A percentile compares a stretch with the other conserved stretches of the same genome.
phyloP scores from a whole-genome alignment of 441 rosid genomes.

The Adansonia madagascariensis region DNA sequence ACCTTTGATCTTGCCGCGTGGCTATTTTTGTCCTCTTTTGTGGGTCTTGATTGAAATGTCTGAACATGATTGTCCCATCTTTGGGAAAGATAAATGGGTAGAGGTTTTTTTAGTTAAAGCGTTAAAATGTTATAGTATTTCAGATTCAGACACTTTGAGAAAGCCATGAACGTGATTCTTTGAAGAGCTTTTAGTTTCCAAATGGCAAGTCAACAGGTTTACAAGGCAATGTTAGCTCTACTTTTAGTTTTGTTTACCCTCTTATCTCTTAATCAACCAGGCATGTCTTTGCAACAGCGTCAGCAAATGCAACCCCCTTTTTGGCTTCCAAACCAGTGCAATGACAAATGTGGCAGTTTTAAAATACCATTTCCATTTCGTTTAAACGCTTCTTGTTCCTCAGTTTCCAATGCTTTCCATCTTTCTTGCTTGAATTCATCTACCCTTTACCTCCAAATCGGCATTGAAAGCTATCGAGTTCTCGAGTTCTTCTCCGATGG shows the following conservation, averaged over 20 bases:
- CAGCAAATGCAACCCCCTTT: slow-evolving; percentile 11
- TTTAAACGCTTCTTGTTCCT: slow-evolving; percentile 48
- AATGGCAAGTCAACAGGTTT: slow-evolving; percentile 25
- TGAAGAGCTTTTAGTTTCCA: slow-evolving; percentile 24
- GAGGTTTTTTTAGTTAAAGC: too few relatives aligned
- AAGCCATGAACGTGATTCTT: neutral
- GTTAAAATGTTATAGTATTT: too few relatives aligned
- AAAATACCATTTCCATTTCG: slow-evolving; percentile 68
- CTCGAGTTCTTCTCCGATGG: slow-evolving; percentile 74
- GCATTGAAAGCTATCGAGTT: slow-evolving; percentile 48
- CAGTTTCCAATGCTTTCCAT: slow-evolving; percentile 45
- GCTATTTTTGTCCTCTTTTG: too few relatives aligned
- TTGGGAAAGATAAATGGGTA: neutral
- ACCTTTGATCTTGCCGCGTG: too few relatives aligned
- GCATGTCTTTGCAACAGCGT: slow-evolving; percentile 30
- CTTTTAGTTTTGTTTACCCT: slow-evolving; percentile 42
- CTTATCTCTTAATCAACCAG: slow-evolving; percentile 40
- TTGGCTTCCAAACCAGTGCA: slow-evolving; percentile 39
- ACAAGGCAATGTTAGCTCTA: slow-evolving; percentile 37
- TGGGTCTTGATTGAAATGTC: too few relatives aligned
- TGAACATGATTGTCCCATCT: neutral
- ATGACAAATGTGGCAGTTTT: slow-evolving; percentile 64
- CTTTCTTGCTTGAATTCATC: slow-evolving; percentile 71
- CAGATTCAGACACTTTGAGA: too few relatives aligned
- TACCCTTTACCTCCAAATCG: slow-evolving; percentile 57